A percentile compares a stretch with the other conserved stretches of the same genome.
Evolutionary conservation across 78 protist genomes (phyloP).

Genomic region (Guillardia theta): DNA sequence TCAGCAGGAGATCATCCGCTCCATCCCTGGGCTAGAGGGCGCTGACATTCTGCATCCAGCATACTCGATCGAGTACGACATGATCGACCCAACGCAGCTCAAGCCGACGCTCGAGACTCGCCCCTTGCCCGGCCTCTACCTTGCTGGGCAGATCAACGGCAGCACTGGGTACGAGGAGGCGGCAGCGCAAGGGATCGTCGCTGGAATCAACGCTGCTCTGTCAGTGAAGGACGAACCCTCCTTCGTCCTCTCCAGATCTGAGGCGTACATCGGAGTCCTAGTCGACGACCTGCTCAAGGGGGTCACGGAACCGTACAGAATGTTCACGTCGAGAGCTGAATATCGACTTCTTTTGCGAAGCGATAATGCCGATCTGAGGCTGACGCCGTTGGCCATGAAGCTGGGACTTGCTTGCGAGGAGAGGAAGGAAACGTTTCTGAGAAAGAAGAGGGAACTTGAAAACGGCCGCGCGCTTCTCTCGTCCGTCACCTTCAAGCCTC

Average conservation of each 20-base stretch:
- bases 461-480: too few relatives aligned
- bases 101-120: conserved; percentile 78
- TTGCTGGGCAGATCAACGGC: conserved; percentile 87
- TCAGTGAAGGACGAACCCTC: background rate
- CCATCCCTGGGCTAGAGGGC: conserved; percentile 78
- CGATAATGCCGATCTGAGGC: conserved; percentile 86
- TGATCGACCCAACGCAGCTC: conserved; percentile 79
- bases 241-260: background rate
- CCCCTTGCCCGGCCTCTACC: conserved; percentile 55
- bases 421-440: too few relatives aligned
- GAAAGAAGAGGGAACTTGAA: too few relatives aligned
- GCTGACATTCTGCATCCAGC: conserved; percentile 67
- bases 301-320: conserved; percentile 88
- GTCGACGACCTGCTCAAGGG: conserved; percentile 90
- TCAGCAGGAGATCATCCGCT: conserved; percentile 63
- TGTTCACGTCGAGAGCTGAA: conserved; percentile 80
- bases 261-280: conserved; percentile 78
- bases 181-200: conserved; percentile 73
- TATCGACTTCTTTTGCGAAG: conserved; percentile 69
- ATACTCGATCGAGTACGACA: conserved; percentile 92
- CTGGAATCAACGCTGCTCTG: conserved; percentile 90
- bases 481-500: too few relatives aligned
- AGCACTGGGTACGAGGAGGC: conserved; percentile 87
- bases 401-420: too few relatives aligned
- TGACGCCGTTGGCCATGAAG: too few relatives aligned